A percentile compares a stretch with the other conserved stretches of the same genome.
Conservation (phyloP, 352 stramenopile species). For the Pythium rishiriense region DNA sequence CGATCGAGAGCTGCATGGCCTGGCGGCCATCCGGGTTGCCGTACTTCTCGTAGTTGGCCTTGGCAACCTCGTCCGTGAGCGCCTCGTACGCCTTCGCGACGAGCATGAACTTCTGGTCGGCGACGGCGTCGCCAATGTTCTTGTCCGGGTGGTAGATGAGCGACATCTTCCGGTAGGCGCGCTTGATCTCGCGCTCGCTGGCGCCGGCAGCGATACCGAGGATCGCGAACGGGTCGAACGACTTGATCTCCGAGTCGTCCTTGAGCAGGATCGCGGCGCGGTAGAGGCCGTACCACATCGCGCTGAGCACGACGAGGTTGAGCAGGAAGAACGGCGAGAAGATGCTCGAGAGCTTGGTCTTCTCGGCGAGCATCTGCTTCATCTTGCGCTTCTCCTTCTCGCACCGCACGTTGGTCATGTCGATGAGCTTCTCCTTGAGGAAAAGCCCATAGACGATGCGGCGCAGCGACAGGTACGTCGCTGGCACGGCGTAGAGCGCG, state of each 20-base stretch:
- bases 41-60: slow-evolving; percentile 98
- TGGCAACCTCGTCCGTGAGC: slow-evolving; percentile 95
- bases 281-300: slow-evolving; percentile 85
- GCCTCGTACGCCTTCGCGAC: slow-evolving; percentile 95
- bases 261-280: slow-evolving; percentile 91
- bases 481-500: slow-evolving; percentile 95
- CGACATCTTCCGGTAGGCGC: slow-evolving; percentile 92
- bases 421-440: slow-evolving; percentile 86
- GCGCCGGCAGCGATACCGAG: slow-evolving; percentile 91
- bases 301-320: slow-evolving; percentile 71
- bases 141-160: slow-evolving; percentile 94
- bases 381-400: slow-evolving; percentile 85
- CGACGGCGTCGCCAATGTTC: slow-evolving; percentile 96
- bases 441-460: slow-evolving; percentile 89
- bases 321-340: slow-evolving; percentile 78
- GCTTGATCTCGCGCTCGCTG: slow-evolving; percentile 96
- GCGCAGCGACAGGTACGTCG: slow-evolving; percentile 90
- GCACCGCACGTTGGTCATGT: slow-evolving; percentile 79
- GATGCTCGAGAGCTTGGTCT: slow-evolving; percentile 82
- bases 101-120: slow-evolving; percentile 99
- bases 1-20: slow-evolving; percentile 94
- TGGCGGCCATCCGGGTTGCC: slow-evolving; percentile 99
- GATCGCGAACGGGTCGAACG: slow-evolving; percentile 98
- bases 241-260: slow-evolving; percentile 97
- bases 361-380: slow-evolving; percentile 83